Evolutionary conservation across 106 monocot species (phyloP).

Genomic region (Ottelia alismoides): DNA sequence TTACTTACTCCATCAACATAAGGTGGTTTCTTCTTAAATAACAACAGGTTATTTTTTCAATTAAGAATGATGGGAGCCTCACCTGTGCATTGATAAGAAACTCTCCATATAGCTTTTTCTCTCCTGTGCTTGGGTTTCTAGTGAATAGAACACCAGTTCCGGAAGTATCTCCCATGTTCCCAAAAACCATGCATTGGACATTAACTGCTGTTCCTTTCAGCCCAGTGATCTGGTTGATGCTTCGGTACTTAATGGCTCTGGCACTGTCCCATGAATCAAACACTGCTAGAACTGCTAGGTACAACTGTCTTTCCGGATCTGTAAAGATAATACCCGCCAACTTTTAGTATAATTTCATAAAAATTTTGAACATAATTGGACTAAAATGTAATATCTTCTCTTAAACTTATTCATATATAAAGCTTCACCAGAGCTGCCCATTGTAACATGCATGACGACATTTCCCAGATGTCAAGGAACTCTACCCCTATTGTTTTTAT

Average conservation of each 20-base stretch:
- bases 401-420: too few species aligned
- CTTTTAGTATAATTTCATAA: too few species aligned
- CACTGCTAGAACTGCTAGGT: constrained; percentile 69
- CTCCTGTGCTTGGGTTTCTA: constrained; percentile 88
- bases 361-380: too few species aligned
- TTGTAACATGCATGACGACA: too few species aligned
- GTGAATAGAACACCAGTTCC: constrained; percentile 98
- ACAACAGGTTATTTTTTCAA: not conserved
- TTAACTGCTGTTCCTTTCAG: constrained; percentile 94
- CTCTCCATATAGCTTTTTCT: constrained; percentile 92
- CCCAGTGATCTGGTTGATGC: constrained; percentile 82
- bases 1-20: too few species aligned
- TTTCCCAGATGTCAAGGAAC: too few species aligned
- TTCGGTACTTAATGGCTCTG: constrained; percentile 82
- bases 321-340: too few species aligned
- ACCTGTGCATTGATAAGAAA: constrained; percentile 98
- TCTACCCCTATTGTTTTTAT: too few species aligned
- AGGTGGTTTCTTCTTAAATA: too few species aligned
- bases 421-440: too few species aligned
- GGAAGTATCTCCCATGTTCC: constrained; percentile 94
- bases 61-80: not conserved
- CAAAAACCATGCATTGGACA: constrained; percentile 95
- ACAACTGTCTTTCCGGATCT: constrained; percentile 77
- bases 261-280: constrained; percentile 96
- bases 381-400: too few species aligned